Evolutionary conservation across 495 filamentous ascomycete genomes (phyloP), one percentile per base, ranked within the genome.

Genomic region (Delitschia confertaspora): DNA sequence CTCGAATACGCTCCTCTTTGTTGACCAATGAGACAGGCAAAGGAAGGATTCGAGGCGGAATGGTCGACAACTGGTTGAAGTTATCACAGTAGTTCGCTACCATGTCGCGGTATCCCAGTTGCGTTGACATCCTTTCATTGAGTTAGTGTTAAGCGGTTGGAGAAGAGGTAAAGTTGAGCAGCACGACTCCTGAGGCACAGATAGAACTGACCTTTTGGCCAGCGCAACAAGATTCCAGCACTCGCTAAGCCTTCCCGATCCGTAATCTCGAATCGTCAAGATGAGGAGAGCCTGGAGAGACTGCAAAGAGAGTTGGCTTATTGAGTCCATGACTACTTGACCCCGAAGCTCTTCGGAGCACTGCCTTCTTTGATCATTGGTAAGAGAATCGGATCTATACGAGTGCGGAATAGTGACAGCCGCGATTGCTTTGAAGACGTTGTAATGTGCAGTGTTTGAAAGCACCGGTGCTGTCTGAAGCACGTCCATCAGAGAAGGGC

Each of bases 191-290:
- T n/a, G 3, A 42, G 11, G n/a, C 8, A 42, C 17, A 10, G 24
- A 18, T 10, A 7, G 10, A 26, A 26, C 41, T 35, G 38, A 57
- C 56, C 58, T 42, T 51, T 60, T 59, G 30, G 57, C 57, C 7
- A 62, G 35, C 2, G 61, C 61, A 4, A 62, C 34, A 9, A 64
- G 29, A 39, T 62, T 64, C 48, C 53, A 60, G 32, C 56, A 58
- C 41, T 57, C 49, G 17, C 42, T 43, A 8, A 60, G 39, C 38
- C 50, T 42, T 3, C 59, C 61, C 9, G 47, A 40, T 7, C 61
- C 61, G 32, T 56, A 64, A 30, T 60, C 51, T 3, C 58, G 42
- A 23, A 54, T 58, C 10, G 56, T 58, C 14, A 61, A 27, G 17
- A 61, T 60, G 4, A 63, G 33, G 11, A 63, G 38, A 22, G 60